Base-by-base conservation (phyloP, 129 eudicot genomes). In the Flaveria ramosissima region DNA sequence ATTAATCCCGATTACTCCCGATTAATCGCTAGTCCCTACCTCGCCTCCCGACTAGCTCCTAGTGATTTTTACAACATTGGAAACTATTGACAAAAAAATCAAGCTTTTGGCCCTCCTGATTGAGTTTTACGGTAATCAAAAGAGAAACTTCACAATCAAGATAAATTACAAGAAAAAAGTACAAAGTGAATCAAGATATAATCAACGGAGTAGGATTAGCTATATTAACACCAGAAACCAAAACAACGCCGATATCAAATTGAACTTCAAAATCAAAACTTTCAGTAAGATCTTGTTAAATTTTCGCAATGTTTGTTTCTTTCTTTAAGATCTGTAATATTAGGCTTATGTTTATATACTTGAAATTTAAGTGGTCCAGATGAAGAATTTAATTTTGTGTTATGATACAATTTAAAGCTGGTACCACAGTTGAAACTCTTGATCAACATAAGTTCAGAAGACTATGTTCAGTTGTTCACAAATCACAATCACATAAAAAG, bases 291-390 rank as follows among this genome's bases (percentile, higher is more conserved):
- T 23, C 14, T 56, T 56, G 63, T 30, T 56, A 56, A 56, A 56
- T 56, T 21, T 12, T 59, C n/a, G 9, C 8, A 24, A 39, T 23
- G 66, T 60, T 11, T 2, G 2, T 60, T 60, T 60, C 66, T 60
- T 24, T 60, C 41, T 12, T 9, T 24, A 23, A 3, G 66, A 60
- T 60, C 9, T 60, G 11, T 4, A 11, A 23, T 60, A 13, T 14
- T 2, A 60, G 39, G 66, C 9, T 60, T 60, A 24, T 60, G 39
- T 23, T 60, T 24, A 60, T 60, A 24, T 60, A 60, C n/a, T 23
- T 60, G 66, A 60, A 57, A 23, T 24, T 24, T 23, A 60, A 60
- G 66, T 60, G 66, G 66, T 23, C 66, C 66, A 60, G 39, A 24
- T 60, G 15, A 24, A 24, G n/a, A 21, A 19, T 21, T 57, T 21